Conservation (phyloP, 2,329 filamentous ascomycete species). For the Didymellaceae sp. region DNA sequence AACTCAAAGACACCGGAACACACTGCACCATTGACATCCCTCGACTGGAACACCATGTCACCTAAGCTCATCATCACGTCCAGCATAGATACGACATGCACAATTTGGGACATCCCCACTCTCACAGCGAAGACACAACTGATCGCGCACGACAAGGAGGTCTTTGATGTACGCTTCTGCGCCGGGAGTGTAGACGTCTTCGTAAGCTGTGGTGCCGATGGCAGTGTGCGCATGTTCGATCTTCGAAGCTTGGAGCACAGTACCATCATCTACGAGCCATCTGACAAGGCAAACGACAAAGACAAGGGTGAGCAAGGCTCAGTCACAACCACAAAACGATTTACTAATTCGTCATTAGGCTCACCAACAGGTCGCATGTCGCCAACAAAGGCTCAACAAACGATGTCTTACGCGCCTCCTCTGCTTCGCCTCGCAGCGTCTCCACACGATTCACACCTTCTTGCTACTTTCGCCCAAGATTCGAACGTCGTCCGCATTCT, state of each 20-base stretch:
- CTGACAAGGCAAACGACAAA: conserved; percentile 71
- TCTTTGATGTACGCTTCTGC: conserved; percentile 97
- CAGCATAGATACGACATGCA: conserved; percentile 98
- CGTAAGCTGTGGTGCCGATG: conserved; percentile 95
- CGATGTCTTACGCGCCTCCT: conserved; percentile 69
- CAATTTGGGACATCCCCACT: conserved; percentile 98
- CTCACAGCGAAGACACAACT: conserved; percentile 97
- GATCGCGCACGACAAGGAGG: conserved; percentile 98
- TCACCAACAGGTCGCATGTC: conserved; percentile 64
- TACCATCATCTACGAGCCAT: conserved; percentile 98
- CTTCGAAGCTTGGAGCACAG: conserved; percentile 94
- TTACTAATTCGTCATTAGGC: conserved; percentile 36
- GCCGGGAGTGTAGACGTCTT: conserved; percentile 99
- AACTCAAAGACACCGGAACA: conserved; percentile 99
- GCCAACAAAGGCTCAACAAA: conserved; percentile 77
- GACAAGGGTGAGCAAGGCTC: conserved; percentile 49
- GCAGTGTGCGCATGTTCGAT: conserved; percentile 98
- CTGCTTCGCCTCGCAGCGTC: conserved; percentile 85
- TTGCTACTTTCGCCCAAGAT: conserved; percentile 96
- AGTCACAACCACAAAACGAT: no score
- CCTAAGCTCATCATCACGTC: conserved; percentile 98
- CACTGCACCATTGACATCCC: conserved; percentile 91
- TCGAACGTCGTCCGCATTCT: conserved; percentile 92
- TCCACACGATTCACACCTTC: conserved; percentile 90
- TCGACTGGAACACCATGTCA: conserved; percentile 98